Evolutionary conservation across 345 rosid species (phyloP).

Genomic region (Stellera chamaejasme): DNA sequence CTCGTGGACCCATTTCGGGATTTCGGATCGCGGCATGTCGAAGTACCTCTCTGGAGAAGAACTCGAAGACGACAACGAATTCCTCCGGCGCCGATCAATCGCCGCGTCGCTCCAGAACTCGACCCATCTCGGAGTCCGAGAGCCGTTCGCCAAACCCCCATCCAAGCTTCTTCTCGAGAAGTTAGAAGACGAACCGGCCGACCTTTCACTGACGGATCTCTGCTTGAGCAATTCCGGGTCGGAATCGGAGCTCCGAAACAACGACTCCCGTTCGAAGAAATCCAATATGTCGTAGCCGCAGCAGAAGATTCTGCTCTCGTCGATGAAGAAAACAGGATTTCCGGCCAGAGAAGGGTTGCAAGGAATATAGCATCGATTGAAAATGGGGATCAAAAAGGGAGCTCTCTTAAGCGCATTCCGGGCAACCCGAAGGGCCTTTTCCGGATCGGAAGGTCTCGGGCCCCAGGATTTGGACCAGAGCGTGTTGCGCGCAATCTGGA

Average conservation of each 20-base stretch:
- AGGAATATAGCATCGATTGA: slow-evolving; percentile 89
- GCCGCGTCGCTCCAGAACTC: slow-evolving; percentile 97
- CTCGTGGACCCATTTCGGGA: slow-evolving; percentile 80
- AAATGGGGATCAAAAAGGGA: slow-evolving; percentile 84
- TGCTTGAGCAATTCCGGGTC: slow-evolving; percentile 43
- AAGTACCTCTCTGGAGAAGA: slow-evolving; percentile 69
- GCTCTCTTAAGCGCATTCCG: slow-evolving; percentile 81
- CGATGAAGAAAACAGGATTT: slow-evolving; percentile 91
- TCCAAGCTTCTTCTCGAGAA: slow-evolving; percentile 61
- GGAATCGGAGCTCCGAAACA: slow-evolving; percentile 42
- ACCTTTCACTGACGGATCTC: slow-evolving; percentile 54
- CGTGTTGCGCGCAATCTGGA: slow-evolving; percentile 81
- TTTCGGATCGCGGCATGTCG: slow-evolving; percentile 57
- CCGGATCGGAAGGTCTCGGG: slow-evolving; percentile 73
- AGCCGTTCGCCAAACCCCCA: slow-evolving; percentile 30
- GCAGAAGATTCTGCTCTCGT: slow-evolving; percentile 79
- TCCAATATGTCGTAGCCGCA: slow-evolving; percentile 94
- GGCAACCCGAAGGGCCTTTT: slow-evolving; percentile 72
- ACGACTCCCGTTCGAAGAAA: slow-evolving; percentile 77
- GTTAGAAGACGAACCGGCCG: slow-evolving; percentile 44
- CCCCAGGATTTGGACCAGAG: slow-evolving; percentile 97
- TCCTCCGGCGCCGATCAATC: slow-evolving; percentile 63
- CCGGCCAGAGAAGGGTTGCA: slow-evolving; percentile 85
- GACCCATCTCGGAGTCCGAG: slow-evolving; percentile 80
- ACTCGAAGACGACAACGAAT: slow-evolving; percentile 50